Conservation (phyloP, 768 basidiomycete genomes). For the Tylopilus vinaceipallidus region DNA sequence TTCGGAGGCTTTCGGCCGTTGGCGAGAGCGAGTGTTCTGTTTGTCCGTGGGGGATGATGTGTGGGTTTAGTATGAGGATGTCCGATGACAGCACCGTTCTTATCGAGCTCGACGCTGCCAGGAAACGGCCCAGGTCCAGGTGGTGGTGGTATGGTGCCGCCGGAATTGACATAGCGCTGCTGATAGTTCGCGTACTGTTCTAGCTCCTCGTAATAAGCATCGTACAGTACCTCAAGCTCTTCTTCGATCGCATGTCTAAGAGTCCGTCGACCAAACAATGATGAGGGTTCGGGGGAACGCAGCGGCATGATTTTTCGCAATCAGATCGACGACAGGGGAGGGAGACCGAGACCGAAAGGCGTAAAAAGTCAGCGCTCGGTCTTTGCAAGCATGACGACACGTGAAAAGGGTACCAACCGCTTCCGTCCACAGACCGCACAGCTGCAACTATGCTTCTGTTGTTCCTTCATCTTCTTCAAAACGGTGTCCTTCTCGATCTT, state of each 20-base stretch:
- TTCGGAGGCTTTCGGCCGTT: slow-evolving; percentile 44
- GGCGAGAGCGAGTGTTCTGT: slow-evolving; percentile 33
- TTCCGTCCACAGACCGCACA: slow-evolving; percentile 97
- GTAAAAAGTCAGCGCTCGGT: slow-evolving; percentile 21
- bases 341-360: slow-evolving; percentile 25
- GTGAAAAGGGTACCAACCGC: slow-evolving; percentile 61
- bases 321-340: slow-evolving; percentile 17
- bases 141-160: slow-evolving; percentile 86
- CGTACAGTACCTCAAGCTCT: slow-evolving; percentile 99
- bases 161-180: slow-evolving; percentile 91
- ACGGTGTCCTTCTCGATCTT: slow-evolving; percentile 99
- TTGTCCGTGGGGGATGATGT: slow-evolving; percentile 41
- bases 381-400: slow-evolving; percentile 15
- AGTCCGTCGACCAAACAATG: slow-evolving; percentile 16
- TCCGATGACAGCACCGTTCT: slow-evolving; percentile 71
- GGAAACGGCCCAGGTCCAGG: slow-evolving; percentile 98
- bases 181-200: slow-evolving; percentile 98
- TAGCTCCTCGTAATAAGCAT: slow-evolving; percentile 99
- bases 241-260: slow-evolving; percentile 94
- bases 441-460: slow-evolving; percentile 93
- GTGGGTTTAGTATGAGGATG: slow-evolving; percentile 31
- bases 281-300: slow-evolving; percentile 7
- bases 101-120: slow-evolving; percentile 94
- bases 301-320: slow-evolving; percentile 6
- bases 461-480: slow-evolving; percentile 98